A percentile compares a stretch with the other conserved stretches of the same genome.
Evolutionary conservation across 1,284 basidiomycete genomes (phyloP).

Genomic region (Heterobasidion occidentale): DNA sequence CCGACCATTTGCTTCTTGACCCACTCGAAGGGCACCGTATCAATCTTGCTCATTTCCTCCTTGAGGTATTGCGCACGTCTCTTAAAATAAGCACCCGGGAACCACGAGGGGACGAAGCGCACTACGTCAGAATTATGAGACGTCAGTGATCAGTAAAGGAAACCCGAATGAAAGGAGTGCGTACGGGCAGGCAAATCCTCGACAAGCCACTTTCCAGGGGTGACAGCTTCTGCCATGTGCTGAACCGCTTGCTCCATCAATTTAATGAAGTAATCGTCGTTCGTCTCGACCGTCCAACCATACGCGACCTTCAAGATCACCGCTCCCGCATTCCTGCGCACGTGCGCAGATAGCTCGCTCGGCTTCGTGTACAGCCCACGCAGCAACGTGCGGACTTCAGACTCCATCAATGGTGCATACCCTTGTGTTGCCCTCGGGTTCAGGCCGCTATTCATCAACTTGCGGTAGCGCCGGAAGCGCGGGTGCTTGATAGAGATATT

Average conservation of each 20-base stretch:
- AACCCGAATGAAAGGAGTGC: not conserved
- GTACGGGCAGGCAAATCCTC: slow-evolving; percentile 16
- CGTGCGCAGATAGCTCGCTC: slow-evolving; percentile 20
- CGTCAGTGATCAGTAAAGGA: no score
- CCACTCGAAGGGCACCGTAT: slow-evolving; percentile 23
- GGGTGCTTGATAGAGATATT: slow-evolving; percentile 27
- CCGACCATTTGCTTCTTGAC: slow-evolving; percentile 24
- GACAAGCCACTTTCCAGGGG: slow-evolving; percentile 16
- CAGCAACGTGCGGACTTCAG: slow-evolving; percentile 30
- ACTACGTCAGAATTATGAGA: slow-evolving; percentile 18
- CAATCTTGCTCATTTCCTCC: slow-evolving; percentile 13
- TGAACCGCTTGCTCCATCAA: slow-evolving; percentile 12
- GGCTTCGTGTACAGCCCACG: slow-evolving; percentile 27
- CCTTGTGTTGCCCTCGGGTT: slow-evolving; percentile 23
- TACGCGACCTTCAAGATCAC: slow-evolving; percentile 32
- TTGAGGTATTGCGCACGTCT: slow-evolving; percentile 14
- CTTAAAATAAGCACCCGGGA: slow-evolving; percentile 32
- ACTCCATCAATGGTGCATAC: slow-evolving; percentile 25
- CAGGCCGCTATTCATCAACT: slow-evolving; percentile 27
- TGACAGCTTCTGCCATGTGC: slow-evolving; percentile 2
- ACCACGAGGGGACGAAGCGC: slow-evolving; percentile 31
- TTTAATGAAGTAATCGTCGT: slow-evolving; percentile 25
- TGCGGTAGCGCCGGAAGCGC: slow-evolving; percentile 31
- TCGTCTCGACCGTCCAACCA: slow-evolving; percentile 25
- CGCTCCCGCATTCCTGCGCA: slow-evolving; percentile 28